Percentiles rank a stretch among this genome's conserved stretches.
These are phyloP conservation scores for Boletus fagicola DNA, from an alignment of 768 basidiomycete species.

Conservation along the genomic window DNA sequence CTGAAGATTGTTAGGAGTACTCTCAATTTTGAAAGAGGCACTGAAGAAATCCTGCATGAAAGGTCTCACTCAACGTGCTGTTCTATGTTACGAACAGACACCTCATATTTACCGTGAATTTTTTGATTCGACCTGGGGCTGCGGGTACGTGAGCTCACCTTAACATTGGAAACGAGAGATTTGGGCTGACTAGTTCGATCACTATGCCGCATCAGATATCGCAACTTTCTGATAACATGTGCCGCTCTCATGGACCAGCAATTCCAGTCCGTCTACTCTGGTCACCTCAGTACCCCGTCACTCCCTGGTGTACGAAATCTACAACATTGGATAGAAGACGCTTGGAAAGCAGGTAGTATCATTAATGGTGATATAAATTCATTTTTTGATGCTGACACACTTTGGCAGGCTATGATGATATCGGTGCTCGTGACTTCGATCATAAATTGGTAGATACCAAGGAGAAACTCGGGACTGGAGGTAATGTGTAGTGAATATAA, in stretches of 20 bases:
- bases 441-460: constrained; percentile 49
- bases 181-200: background rate
- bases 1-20: constrained; percentile 48
- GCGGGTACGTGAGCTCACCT: constrained; percentile 47
- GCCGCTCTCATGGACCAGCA: constrained; percentile 67
- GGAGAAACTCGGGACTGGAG: constrained; percentile 83
- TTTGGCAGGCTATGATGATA: constrained; percentile 62
- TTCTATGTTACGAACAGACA: constrained; percentile 59
- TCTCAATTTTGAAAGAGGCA: constrained; percentile 58
- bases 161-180: constrained; percentile 3
- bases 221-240: constrained; percentile 81
- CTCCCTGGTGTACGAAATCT: constrained; percentile 71
- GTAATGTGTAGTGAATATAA: constrained; percentile 35
- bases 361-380: background rate
- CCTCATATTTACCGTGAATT: constrained; percentile 57
- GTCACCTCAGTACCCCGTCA: constrained; percentile 53
- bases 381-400: background rate
- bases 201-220: constrained; percentile 54
- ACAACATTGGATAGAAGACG: constrained; percentile 77
- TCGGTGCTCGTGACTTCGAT: constrained; percentile 63
- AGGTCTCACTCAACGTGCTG: constrained; percentile 52
- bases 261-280: constrained; percentile 58
- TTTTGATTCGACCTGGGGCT: constrained; percentile 73
- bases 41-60: constrained; percentile 50
- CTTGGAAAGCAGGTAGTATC: constrained; percentile 64